Percentiles rank a stretch among this genome's conserved stretches.
phyloP scores from a whole-genome alignment of 495 filamentous ascomycete genomes.

The Hypoxylon subgilvum region DNA sequence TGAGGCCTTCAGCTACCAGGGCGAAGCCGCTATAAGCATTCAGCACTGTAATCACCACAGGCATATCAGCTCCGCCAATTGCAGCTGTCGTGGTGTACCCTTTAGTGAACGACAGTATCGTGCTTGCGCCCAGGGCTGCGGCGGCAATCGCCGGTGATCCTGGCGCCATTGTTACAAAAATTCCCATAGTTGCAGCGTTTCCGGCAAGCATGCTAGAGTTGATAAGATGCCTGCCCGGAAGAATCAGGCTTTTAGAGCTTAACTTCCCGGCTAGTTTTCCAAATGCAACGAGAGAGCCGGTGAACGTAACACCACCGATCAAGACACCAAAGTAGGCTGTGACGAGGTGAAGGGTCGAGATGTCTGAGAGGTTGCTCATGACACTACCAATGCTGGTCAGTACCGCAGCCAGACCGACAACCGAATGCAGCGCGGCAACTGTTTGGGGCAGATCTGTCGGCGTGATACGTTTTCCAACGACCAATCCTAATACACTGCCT shows the following conservation, averaged over 20 bases:
- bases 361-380: slow-evolving; percentile 67
- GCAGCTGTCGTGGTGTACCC: slow-evolving; percentile 81
- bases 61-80: slow-evolving; percentile 87
- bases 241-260: slow-evolving; percentile 70
- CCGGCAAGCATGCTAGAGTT: slow-evolving; percentile 72
- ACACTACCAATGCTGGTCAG: slow-evolving; percentile 83
- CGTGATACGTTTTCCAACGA: slow-evolving; percentile 82
- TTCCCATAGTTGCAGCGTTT: slow-evolving; percentile 79
- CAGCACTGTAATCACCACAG: slow-evolving; percentile 82
- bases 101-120: slow-evolving; percentile 76
- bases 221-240: slow-evolving; percentile 72
- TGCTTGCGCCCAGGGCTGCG: slow-evolving; percentile 72
- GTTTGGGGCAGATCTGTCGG: slow-evolving; percentile 82
- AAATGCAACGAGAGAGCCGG: slow-evolving; percentile 81
- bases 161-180: slow-evolving; percentile 77
- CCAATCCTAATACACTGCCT: slow-evolving; percentile 64
- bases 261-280: slow-evolving; percentile 78
- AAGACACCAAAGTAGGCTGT: slow-evolving; percentile 80
- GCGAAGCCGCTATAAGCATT: slow-evolving; percentile 88
- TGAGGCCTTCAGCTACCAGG: slow-evolving; percentile 80
- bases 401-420: slow-evolving; percentile 81
- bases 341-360: slow-evolving; percentile 76
- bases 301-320: slow-evolving; percentile 83
- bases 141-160: slow-evolving; percentile 75
- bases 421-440: slow-evolving; percentile 79